Conservation (phyloP, 495 filamentous ascomycete genomes). For the Patellaria atrata region DNA sequence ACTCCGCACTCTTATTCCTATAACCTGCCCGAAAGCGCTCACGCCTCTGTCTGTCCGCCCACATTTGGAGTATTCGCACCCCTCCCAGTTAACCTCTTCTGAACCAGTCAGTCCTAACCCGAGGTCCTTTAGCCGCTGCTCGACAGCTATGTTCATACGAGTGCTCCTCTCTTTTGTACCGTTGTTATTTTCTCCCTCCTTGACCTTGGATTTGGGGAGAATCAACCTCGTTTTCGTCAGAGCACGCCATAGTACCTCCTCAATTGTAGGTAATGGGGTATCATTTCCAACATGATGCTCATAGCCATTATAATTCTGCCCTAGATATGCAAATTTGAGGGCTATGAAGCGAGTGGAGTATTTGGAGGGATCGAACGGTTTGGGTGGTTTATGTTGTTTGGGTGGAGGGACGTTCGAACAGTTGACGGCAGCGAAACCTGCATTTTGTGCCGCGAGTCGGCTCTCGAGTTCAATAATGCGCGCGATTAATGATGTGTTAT, state of each 20-base stretch:
- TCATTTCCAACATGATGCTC: constrained; percentile 57
- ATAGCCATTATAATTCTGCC: constrained; percentile 78
- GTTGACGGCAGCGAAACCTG: constrained; percentile 4
- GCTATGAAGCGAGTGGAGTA: constrained; percentile 77
- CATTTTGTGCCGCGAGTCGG: constrained; percentile 10
- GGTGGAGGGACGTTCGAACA: neutral
- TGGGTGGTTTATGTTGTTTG: constrained; percentile 15
- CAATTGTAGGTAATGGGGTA: constrained; percentile 63
- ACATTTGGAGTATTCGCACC: constrained; percentile 82
- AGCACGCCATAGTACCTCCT: constrained; percentile 86
- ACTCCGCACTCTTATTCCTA: constrained; percentile 68
- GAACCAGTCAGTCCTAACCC: too few relatives aligned
- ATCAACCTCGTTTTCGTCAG: constrained; percentile 67
- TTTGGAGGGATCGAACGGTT: constrained; percentile 55
- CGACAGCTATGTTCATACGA: constrained; percentile 15
- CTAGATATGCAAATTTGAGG: constrained; percentile 87
- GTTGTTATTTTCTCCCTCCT: neutral
- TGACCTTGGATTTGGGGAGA: constrained; percentile 38
- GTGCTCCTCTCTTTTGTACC: constrained; percentile 22
- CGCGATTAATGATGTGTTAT: constrained; percentile 14
- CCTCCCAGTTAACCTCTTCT: constrained; percentile 53
- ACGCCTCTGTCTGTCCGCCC: constrained; percentile 87
- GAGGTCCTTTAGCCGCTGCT: constrained; percentile 13
- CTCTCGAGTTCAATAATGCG: constrained; percentile 22
- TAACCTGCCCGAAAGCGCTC: constrained; percentile 92